Conservation (phyloP, 768 basidiomycete genomes). For the Tylopilus plumbeoviolaceoides region DNA sequence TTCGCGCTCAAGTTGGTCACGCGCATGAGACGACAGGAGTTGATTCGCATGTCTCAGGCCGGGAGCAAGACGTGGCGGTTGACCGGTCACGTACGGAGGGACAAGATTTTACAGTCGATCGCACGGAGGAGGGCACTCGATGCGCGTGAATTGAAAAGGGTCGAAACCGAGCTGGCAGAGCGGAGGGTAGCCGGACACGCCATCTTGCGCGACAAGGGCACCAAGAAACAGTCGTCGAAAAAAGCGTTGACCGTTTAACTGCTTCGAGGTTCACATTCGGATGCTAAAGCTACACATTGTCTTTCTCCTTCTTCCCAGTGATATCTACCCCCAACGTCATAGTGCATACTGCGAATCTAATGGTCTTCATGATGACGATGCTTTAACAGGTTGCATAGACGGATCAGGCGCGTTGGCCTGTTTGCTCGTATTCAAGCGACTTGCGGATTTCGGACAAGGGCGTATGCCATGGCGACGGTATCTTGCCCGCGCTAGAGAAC, state of each 20-base stretch:
- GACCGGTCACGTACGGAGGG: conserved; percentile 38
- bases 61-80: conserved; percentile 37
- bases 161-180: conserved; percentile 30
- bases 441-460: conserved; percentile 29
- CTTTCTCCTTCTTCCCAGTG: neutral
- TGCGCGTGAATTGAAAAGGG: conserved; percentile 37
- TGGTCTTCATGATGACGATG: neutral
- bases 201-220: conserved; percentile 21
- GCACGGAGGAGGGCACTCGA: conserved; percentile 43
- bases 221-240: conserved; percentile 7
- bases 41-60: conserved; percentile 35
- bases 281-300: conserved; percentile 23
- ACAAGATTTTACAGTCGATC: conserved; percentile 49
- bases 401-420: conserved; percentile 12
- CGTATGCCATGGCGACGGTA: conserved; percentile 30
- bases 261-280: neutral
- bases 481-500: conserved; percentile 16
- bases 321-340: neutral
- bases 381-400: neutral
- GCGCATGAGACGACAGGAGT: conserved; percentile 29
- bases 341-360: neutral
- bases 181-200: conserved; percentile 23
- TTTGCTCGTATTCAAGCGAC: conserved; percentile 28
- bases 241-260: neutral
- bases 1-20: conserved; percentile 44